These are phyloP conservation scores for Acrocalymma vagum DNA, from an alignment of 2,329 filamentous ascomycete species.

Conservation along the genomic window DNA sequence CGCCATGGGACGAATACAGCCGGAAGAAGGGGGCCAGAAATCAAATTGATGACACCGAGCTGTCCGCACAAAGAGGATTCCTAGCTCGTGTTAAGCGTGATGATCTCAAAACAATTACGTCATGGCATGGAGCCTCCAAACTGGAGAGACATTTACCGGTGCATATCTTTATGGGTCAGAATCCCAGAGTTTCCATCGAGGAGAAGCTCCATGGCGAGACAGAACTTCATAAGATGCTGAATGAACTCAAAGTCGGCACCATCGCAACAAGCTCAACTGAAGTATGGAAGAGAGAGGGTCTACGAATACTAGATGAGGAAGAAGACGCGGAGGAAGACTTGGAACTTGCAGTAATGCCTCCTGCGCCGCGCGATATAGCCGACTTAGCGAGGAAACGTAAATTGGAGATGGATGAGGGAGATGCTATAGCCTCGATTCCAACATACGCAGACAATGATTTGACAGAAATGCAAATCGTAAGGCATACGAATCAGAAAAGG, in stretches of 20 bases:
- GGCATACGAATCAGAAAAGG: background rate
- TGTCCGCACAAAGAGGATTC: conserved; percentile 41
- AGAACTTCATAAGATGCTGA: conserved; percentile 45
- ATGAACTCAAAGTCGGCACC: conserved; percentile 37
- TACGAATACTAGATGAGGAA: conserved; percentile 53
- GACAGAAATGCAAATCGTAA: conserved; percentile 4
- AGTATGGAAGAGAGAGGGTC: conserved; percentile 58
- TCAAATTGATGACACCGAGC: conserved; percentile 23
- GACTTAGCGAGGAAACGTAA: conserved; percentile 50
- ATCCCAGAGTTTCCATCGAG: conserved; percentile 47
- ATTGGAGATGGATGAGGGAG: conserved; percentile 30
- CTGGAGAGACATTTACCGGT: conserved; percentile 55
- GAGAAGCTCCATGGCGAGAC: conserved; percentile 52
- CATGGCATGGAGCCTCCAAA: conserved; percentile 53
- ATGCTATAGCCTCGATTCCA: no score
- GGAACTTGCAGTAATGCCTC: conserved; percentile 25
- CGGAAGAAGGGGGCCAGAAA: conserved; percentile 14
- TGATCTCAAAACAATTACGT: conserved; percentile 32
- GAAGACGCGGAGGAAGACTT: conserved; percentile 50
- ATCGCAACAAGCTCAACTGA: conserved; percentile 51
- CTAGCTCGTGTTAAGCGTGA: conserved; percentile 45
- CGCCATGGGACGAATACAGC: conserved; percentile 57
- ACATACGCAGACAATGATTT: conserved; percentile 14
- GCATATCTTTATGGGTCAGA: conserved; percentile 56
- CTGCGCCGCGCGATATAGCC: conserved; percentile 40